A percentile compares a stretch with the other conserved stretches of the same genome.
These are phyloP conservation scores for Albophoma yamanashiensis DNA, from an alignment of 2,329 filamentous ascomycete species.

Conservation along the genomic window DNA sequence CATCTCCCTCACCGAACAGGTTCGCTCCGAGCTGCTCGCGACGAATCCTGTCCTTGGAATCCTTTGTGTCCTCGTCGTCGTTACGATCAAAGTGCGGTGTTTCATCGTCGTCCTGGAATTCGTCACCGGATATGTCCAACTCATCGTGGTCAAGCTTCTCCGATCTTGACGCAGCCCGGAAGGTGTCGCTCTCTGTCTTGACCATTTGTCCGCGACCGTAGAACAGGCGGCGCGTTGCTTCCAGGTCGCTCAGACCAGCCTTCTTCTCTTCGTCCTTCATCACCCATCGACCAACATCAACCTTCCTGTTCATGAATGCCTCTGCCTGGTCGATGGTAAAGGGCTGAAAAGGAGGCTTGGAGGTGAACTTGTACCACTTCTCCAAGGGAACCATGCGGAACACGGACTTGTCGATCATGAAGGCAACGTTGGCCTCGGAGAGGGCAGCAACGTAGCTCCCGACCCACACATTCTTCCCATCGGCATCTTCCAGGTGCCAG, in stretches of 20 bases:
- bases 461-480: constrained; percentile 90
- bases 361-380: constrained; percentile 86
- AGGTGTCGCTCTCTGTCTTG: constrained; percentile 59
- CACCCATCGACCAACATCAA: constrained; percentile 69
- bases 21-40: constrained; percentile 81
- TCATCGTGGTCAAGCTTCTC: constrained; percentile 64
- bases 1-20: constrained; percentile 60
- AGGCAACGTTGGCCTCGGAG: constrained; percentile 74
- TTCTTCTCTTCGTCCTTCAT: constrained; percentile 57
- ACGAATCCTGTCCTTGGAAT: constrained; percentile 61
- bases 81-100: constrained; percentile 64
- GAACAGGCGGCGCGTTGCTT: constrained; percentile 42
- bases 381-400: constrained; percentile 87
- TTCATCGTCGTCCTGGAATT: constrained; percentile 86
- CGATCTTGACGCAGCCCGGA: constrained; percentile 45
- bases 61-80: constrained; percentile 70
- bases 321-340: constrained; percentile 80
- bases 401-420: constrained; percentile 56
- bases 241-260: constrained; percentile 44
- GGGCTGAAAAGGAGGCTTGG: constrained; percentile 68
- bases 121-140: constrained; percentile 55
- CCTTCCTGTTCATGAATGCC: constrained; percentile 68
- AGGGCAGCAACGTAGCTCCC: constrained; percentile 84
- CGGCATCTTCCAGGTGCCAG: constrained; percentile 95
- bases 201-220: constrained; percentile 45